Evolutionary conservation across 176 grass and related monocot genomes (phyloP), one percentile per base, ranked within the genome.

Genomic region (Ananas comosus): DNA sequence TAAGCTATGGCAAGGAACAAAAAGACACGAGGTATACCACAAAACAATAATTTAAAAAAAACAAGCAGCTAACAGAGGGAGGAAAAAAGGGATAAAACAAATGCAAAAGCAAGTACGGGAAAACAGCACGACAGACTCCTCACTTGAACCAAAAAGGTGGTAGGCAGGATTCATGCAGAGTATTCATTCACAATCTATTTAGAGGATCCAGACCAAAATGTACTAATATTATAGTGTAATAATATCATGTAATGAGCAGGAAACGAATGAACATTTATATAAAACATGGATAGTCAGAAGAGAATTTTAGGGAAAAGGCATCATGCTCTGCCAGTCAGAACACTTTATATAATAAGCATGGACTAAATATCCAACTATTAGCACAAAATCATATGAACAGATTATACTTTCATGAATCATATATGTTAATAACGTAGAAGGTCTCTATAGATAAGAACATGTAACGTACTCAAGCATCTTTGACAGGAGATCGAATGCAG

Each of bases 391-490:
- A 59, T 8, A 59, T 59, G 1, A 18, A 58, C 54, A 2, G n/a
- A 19, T 18, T 16, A 59, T 18, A 59, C 54, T 8, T 8, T 59
- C 54, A 59, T 59, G 54, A 18, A 59, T 59, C 54, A 59, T 42
- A 59, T 42, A 42, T 19, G 54, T 10, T 59, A 59, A 59, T 17
- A 9, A 59, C n/a, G 13, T 59, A 17, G 16, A 58, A 59, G 54
- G 53, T 56, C 53, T 59, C 54, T 16, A 8, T 21, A 42, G 12
- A 47, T 74, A 53, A 73, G 56, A 68, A 67, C 68, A 72, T 68
- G 16, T 63, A 50, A 70, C 78, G 73, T 90, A 99, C 94, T 99
- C 94, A 3, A 99, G 86, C 94, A 99, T 99, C 84, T 79, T 99
- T 51, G 89, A 92, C 56, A 99, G 94, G 61, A 99, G 94, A 85